Evolutionary conservation across 2,329 filamentous ascomycete species (phyloP), one percentile per base, ranked within the genome.

Genomic region (Gaeumannomyces tritici): DNA sequence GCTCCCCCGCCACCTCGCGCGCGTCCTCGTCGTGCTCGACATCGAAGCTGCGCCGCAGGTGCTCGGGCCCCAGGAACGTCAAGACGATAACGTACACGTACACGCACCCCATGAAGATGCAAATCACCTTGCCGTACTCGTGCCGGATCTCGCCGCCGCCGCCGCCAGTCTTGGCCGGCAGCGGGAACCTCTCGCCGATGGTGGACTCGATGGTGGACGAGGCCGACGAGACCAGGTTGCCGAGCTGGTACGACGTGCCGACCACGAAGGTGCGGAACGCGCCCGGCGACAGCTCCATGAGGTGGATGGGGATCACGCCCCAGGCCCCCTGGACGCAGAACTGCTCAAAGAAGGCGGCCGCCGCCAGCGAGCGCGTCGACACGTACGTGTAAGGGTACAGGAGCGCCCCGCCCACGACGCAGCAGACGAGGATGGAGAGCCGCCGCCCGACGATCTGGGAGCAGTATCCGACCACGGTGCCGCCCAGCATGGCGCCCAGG

Each of bases 61-160:
- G 77, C 73, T 85, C 82, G 1, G 82, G 82, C 0, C 89, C 89
- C 3, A 90, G 56, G 12, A 90, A 72, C 0, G 87, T 87, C 62
- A 91, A 70, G 7, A 85, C 1, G 51, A 87, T 79, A n/a, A 83
- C 77, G 64, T 85, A 87, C 29, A 70, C 80, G 67, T 83, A 96
- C 1, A 96, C 91, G 67, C 88, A 91, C 1, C 82, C 92, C 89
- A 96, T 92, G 75, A 96, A 96, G 70, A 96, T 95, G 70, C 88
- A 91, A 66, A 96, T 93, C 12, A 96, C 91, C 68, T 87, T 87
- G 54, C 90, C 91, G 67, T 96, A 96, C 64, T 90, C 77, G 72
- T 88, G 91, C 3, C 88, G 78, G 58, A 75, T 73, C 35, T 75
- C 72, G 18, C 33, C 61, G 18, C 47, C 58, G 11, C 35, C 61